phyloP scores from a whole-genome alignment of 2,329 filamentous ascomycete species.

The Trichoderma breve region DNA sequence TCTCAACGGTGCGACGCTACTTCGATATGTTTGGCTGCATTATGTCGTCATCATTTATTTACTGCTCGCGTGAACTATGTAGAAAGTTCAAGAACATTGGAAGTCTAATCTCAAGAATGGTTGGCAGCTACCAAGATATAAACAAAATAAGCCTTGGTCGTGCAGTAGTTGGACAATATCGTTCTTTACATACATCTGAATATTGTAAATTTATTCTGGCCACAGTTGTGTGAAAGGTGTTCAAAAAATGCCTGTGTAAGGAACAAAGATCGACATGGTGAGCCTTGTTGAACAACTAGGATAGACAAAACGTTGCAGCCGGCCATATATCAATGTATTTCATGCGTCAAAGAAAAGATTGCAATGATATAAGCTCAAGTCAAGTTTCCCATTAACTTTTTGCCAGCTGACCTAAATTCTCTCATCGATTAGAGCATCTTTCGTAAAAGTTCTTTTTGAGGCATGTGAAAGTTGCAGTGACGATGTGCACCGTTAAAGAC shows the following conservation, averaged over 20 bases:
- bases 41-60: slow-evolving; percentile 7
- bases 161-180: background rate
- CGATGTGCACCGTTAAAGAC: background rate
- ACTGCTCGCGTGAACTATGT: background rate
- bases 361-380: background rate
- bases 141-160: background rate
- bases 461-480: slow-evolving; percentile 4
- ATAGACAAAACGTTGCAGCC: background rate
- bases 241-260: background rate
- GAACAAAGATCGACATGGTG: background rate
- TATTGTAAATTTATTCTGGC: background rate
- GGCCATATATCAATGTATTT: background rate
- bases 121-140: background rate
- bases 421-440: background rate
- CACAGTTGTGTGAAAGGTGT: background rate
- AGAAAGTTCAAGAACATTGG: background rate
- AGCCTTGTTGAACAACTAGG: background rate
- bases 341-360: background rate
- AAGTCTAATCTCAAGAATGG: background rate
- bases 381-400: background rate
- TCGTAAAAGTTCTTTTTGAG: background rate
- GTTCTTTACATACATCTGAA: background rate
- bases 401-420: background rate
- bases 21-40: background rate
- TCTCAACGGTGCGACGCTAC: background rate